Conservation (phyloP, 2,329 filamentous ascomycete genomes). For the Teratosphaeriaceae sp. region DNA sequence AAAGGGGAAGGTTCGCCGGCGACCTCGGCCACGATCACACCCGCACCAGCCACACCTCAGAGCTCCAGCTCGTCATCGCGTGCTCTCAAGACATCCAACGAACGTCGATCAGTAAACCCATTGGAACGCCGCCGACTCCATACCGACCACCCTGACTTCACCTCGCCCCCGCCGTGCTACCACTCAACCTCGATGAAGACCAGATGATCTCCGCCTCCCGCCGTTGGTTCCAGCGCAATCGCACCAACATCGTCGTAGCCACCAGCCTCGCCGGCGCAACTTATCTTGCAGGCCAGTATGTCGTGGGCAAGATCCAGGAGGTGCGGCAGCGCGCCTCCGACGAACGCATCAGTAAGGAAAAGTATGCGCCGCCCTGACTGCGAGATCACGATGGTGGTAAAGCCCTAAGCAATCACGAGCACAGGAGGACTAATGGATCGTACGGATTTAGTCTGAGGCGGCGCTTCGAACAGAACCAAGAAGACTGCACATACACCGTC, state of each 20-base stretch:
- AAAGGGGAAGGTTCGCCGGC: not conserved
- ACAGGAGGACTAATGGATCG: slow-evolving; percentile 10
- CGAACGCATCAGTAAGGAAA: slow-evolving; percentile 92
- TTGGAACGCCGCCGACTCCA: not conserved
- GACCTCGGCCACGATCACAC: no score
- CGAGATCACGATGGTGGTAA: no score
- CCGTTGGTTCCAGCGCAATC: slow-evolving; percentile 88
- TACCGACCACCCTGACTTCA: not conserved
- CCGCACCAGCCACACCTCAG: no score
- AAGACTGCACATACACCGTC: slow-evolving; percentile 96
- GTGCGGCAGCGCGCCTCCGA: slow-evolving; percentile 94
- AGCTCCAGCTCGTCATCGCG: slow-evolving; percentile 6
- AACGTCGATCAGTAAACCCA: not conserved
- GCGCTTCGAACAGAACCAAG: slow-evolving; percentile 97
- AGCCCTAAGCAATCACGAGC: no score
- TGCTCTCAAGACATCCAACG: not conserved
- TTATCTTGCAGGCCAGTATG: slow-evolving; percentile 90
- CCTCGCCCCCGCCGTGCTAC: no score
- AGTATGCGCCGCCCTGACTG: slow-evolving; percentile 61
- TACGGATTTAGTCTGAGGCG: slow-evolving; percentile 92
- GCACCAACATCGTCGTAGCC: slow-evolving; percentile 81
- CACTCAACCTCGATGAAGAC: no score
- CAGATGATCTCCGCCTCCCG: slow-evolving; percentile 61
- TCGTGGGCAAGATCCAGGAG: slow-evolving; percentile 83
- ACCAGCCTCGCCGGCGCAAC: slow-evolving; percentile 81